Evolutionary conservation across 1,284 basidiomycete species (phyloP), one percentile per base, ranked within the genome.

Genomic region (Termitomyces sp.): DNA sequence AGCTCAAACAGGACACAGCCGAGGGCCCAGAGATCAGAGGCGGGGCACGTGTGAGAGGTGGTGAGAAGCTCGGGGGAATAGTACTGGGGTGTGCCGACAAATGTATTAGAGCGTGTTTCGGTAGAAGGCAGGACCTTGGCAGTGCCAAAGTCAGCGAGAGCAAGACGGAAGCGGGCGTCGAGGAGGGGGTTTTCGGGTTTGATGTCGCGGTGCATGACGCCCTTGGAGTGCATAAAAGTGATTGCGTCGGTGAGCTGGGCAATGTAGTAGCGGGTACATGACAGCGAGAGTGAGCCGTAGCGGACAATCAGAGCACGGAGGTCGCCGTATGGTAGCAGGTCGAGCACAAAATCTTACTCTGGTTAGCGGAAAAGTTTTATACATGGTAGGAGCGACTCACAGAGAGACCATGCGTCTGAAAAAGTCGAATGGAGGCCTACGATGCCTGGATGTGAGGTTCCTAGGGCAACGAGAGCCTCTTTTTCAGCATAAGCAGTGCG

Each of bases 1-100:
- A 98, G 95, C 69, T 98, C 96, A 72, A 90, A 98, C 33, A 99
- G 72, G 50, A 98, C 92, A 70, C 96, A 98, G 1, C 95, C 97
- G 14, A 98, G 75, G 14, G 95, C 92, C 97, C 97, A 99, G n/a
- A 97, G 80, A 70, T 99, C 96, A 44, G 92, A 91, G 53, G 93
- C 93, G 65, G 42, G 53, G 58, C 82, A 86, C 13, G 85, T 86
- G 64, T 83, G 81, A 57, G 88, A 87, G 44, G 81, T 79, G 52
- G 87, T 82, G 18, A 99, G 73, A 9, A 99, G 77, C 69, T 99
- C 96, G 0, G 96, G 96, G 9, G 91, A 88, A 54, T 97, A 91
- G 65, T 98, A 99, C 62, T 97, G 93, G 0, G 96, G 93, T 1
- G 95, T 97, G 9, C 96, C 96, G 19, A 99, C 97, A 70, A 97